A percentile compares a stretch with the other conserved stretches of the same genome.
These are phyloP conservation scores for Hydrangea macrophylla DNA, from an alignment of 148 eudicot species.

Conservation along the genomic window DNA sequence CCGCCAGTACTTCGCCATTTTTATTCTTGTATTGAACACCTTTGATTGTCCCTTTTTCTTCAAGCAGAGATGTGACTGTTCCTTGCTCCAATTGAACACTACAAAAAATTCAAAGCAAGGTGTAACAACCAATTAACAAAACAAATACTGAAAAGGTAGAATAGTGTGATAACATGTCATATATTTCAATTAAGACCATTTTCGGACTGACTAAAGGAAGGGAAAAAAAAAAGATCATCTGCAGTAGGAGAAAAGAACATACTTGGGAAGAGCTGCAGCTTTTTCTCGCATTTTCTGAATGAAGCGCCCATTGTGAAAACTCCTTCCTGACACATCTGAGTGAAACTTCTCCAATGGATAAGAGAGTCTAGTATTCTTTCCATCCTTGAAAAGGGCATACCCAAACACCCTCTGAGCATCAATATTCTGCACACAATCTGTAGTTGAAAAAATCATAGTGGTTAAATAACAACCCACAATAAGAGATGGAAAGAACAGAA, in stretches of 20 bases:
- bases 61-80: constrained; percentile 76
- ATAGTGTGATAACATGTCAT: neutral
- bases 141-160: neutral
- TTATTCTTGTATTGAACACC: constrained; percentile 79
- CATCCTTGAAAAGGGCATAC: constrained; percentile 81
- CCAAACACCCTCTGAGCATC: constrained; percentile 82
- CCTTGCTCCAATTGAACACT: constrained; percentile 87
- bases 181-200: neutral
- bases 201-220: neutral
- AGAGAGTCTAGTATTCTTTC: constrained; percentile 61
- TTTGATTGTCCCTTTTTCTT: constrained; percentile 64
- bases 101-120: constrained; percentile 11
- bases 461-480: constrained; percentile 10
- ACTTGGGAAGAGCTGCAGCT: constrained; percentile 76
- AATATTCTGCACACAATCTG: constrained; percentile 79
- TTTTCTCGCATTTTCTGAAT: constrained; percentile 80
- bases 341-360: constrained; percentile 81
- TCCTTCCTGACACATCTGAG: constrained; percentile 73
- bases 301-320: constrained; percentile 87
- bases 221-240: neutral
- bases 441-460: neutral
- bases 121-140: neutral
- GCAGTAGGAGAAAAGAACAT: constrained; percentile 12
- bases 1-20: constrained; percentile 53
- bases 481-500: neutral